These are phyloP conservation scores for Solidago caesia DNA, from an alignment of 129 eudicot genomes.

Conservation along the genomic window DNA sequence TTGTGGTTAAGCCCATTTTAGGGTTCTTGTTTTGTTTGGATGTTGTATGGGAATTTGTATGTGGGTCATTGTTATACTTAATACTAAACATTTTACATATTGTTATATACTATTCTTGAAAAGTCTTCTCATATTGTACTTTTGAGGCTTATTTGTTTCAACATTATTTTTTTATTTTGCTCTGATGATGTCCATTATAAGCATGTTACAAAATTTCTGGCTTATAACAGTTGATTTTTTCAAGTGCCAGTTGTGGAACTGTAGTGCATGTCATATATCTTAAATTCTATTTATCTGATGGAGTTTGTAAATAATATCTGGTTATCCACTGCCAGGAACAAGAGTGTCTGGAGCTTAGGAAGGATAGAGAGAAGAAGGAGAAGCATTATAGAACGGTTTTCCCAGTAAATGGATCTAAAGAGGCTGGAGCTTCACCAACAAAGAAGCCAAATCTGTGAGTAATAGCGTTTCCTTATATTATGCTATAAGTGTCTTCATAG, in stretches of 20 bases:
- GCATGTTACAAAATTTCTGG: not conserved
- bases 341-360: constrained; percentile 56
- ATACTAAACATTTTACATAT: not conserved
- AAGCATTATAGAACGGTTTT: constrained; percentile 37
- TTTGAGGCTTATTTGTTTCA: not conserved
- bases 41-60: not conserved
- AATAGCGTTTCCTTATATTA: not conserved
- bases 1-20: no score
- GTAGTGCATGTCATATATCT: not conserved
- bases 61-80: not conserved
- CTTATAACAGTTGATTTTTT: constrained; percentile 15
- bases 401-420: constrained; percentile 40
- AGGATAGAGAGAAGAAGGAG: constrained; percentile 49
- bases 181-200: not conserved
- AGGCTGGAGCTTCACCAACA: constrained; percentile 29
- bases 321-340: constrained; percentile 45
- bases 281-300: not conserved
- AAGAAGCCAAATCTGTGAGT: constrained; percentile 37
- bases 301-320: constrained; percentile 14
- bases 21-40: not conserved
- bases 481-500: constrained; percentile 15
- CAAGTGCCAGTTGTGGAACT: not conserved
- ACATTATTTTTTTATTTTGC: not conserved
- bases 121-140: not conserved
- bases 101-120: not conserved